Base-by-base conservation (phyloP, 2,329 filamentous ascomycete genomes). In the Coniochaeta sp. region DNA sequence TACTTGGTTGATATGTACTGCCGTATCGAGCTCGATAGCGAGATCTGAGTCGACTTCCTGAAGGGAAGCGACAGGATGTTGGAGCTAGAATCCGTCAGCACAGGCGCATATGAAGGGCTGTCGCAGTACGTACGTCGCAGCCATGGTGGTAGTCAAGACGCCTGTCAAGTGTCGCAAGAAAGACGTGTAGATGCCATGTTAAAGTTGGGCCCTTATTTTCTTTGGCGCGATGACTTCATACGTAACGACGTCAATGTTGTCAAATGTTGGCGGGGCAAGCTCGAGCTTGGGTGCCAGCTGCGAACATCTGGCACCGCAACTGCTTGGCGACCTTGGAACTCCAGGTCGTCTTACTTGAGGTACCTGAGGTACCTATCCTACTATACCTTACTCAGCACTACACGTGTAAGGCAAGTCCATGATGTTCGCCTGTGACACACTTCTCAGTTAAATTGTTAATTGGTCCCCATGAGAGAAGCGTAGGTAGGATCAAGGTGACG, bases 1-100 rank as follows among this genome's bases (percentile, higher is more conserved):
- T 98, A 98, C 81, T 98, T 97, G 74, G 86, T 89, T 63, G 92
- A 96, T 70, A 99, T 98, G 78, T 99, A 98, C 72, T 95, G 88
- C 65, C 90, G 91, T 72, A 99, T 92, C 57, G 92, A 89, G 63
- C 85, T 81, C 60, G 90, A 89, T 63, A 98, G 83, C 62, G 89
- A 89, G 44, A 96, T 81, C 61, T 88, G 82, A 64, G 89, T 86
- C 58, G 92, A 93, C 71, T 88, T 90, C 68, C 93, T 91, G 76
- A 98, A 98, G 9, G 93, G 93, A 64, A 96, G 81, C 71, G 88
- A 86, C 60, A 96, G 83, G 64, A 90, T 86, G 72, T 87, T 89
- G 67, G 72, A 73, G 22, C 47, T 52, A 14, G 3, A n/a, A 2
- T 2, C 3, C 5, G 47, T 52, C 47, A 52, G 47, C 24, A 14